Percentiles rank a stretch among this genome's conserved stretches.
phyloP scores from a whole-genome alignment of 208 protist genomes.

The Leishmania arabica region DNA sequence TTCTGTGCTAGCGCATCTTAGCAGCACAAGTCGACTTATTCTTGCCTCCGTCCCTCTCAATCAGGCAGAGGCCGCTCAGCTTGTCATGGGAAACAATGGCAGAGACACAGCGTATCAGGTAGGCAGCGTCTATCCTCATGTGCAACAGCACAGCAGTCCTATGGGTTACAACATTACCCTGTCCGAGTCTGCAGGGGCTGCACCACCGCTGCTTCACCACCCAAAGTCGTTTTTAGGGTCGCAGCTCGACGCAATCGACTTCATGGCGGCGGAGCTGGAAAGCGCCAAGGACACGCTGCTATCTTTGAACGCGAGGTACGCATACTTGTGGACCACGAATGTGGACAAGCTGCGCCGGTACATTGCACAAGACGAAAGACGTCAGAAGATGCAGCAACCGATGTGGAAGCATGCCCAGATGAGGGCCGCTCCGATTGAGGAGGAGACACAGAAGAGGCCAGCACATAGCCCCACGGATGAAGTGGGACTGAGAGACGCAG shows the following conservation, averaged over 20 bases:
- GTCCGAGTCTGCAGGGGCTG: constrained; percentile 20
- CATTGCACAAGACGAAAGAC: constrained; percentile 29
- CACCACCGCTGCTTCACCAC: constrained; percentile 30
- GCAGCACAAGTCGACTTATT: constrained; percentile 26
- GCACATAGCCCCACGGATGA: background rate
- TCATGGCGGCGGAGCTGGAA: constrained; percentile 28
- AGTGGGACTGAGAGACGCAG: background rate
- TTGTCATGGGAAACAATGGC: constrained; percentile 5
- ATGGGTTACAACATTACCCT: constrained; percentile 24
- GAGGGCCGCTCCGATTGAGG: constrained; percentile 13
- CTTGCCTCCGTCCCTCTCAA: constrained; percentile 26
- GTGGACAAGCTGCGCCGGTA: constrained; percentile 38
- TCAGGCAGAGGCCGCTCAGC: constrained; percentile 5
- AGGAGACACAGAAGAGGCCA: background rate
- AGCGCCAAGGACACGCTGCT: constrained; percentile 40
- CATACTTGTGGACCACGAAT: constrained; percentile 57
- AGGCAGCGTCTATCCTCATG: constrained; percentile 33
- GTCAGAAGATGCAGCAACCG: constrained; percentile 23
- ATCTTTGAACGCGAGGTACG: constrained; percentile 36
- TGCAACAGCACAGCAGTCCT: constrained; percentile 7
- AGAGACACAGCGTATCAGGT: constrained; percentile 14
- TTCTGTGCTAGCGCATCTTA: constrained; percentile 28
- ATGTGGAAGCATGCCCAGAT: constrained; percentile 35
- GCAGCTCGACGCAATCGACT: constrained; percentile 32
- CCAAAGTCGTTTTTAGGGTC: constrained; percentile 38